Percentiles rank a stretch among this genome's conserved stretches.
Evolutionary conservation across 176 grass and related monocot genomes (phyloP).

Genomic region (Paspalum vaginatum): DNA sequence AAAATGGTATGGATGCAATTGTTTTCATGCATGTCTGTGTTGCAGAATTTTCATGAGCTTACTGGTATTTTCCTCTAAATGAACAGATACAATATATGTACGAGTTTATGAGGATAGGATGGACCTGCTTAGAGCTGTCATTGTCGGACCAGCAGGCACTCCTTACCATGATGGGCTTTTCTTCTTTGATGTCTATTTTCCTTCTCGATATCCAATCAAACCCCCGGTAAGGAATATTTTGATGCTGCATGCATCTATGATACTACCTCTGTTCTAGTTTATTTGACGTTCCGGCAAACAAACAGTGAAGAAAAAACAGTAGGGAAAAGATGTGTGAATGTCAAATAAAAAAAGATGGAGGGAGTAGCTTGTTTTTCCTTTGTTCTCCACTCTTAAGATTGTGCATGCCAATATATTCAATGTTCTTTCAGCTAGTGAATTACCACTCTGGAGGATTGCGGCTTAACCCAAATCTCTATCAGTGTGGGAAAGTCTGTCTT

Average conservation of each 20-base stretch:
- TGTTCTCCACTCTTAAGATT: conserved; percentile 22
- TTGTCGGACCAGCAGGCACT: conserved; percentile 79
- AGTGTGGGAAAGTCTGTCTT: conserved; percentile 75
- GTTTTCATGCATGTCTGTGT: not conserved
- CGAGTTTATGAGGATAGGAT: conserved; percentile 89
- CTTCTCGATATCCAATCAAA: conserved; percentile 62
- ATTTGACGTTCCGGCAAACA: too few relatives aligned
- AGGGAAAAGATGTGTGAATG: too few relatives aligned
- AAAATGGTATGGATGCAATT: conserved; percentile 10
- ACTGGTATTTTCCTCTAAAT: conserved; percentile 32
- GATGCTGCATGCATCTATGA: conserved; percentile 20
- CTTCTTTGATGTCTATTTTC: conserved; percentile 85
- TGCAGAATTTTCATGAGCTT: conserved; percentile 3
- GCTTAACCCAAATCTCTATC: conserved; percentile 87
- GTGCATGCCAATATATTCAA: conserved; percentile 14
- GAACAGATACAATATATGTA: conserved; percentile 79
- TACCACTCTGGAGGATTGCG: conserved; percentile 78
- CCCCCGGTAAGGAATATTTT: conserved; percentile 62
- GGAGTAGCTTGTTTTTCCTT: conserved; percentile 22
- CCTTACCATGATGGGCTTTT: conserved; percentile 85
- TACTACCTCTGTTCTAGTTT: too few relatives aligned
- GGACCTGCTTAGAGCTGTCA: conserved; percentile 82
- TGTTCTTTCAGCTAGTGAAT: conserved; percentile 68
- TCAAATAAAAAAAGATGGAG: too few relatives aligned
- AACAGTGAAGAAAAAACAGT: too few relatives aligned